phyloP scores from a whole-genome alignment of 805 yeast species.

The Lachancea kluyveri region DNA sequence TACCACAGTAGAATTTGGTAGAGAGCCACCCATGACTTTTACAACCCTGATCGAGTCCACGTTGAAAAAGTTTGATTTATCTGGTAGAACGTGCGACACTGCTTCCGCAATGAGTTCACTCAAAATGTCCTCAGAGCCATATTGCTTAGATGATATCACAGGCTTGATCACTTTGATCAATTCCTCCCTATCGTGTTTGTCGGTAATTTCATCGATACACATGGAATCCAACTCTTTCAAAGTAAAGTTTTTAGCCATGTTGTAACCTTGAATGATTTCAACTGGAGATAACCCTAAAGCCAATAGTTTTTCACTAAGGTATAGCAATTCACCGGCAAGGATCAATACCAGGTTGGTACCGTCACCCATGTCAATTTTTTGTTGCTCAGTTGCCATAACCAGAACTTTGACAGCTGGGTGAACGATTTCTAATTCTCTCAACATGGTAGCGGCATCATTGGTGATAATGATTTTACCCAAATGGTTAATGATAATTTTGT shows the following conservation, averaged over 20 bases:
- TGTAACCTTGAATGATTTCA: constrained; percentile 90
- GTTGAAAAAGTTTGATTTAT: constrained; percentile 48
- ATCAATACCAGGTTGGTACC: constrained; percentile 87
- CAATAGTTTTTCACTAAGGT: constrained; percentile 78
- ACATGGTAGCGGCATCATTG: constrained; percentile 97
- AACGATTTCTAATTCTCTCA: constrained; percentile 85
- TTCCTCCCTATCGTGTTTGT: constrained; percentile 47
- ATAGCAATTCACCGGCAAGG: constrained; percentile 87
- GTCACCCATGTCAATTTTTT: constrained; percentile 96
- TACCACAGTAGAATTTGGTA: constrained; percentile 68
- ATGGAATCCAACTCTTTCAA: constrained; percentile 60
- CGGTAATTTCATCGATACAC: constrained; percentile 45
- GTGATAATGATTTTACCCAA: constrained; percentile 83
- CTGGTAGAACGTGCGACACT: constrained; percentile 67
- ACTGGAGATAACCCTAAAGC: constrained; percentile 83
- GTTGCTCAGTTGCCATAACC: constrained; percentile 96
- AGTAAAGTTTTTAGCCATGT: constrained; percentile 75
- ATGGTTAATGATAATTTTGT: constrained; percentile 89
- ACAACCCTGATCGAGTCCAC: constrained; percentile 94
- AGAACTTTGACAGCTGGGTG: constrained; percentile 96
- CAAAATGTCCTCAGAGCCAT: constrained; percentile 76
- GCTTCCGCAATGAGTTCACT: constrained; percentile 81
- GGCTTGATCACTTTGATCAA: constrained; percentile 72
- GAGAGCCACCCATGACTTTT: constrained; percentile 88
- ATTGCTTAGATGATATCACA: constrained; percentile 89